These are phyloP conservation scores for Euphrasia confusa DNA, from an alignment of 257 asterid species.

Conservation along the genomic window DNA sequence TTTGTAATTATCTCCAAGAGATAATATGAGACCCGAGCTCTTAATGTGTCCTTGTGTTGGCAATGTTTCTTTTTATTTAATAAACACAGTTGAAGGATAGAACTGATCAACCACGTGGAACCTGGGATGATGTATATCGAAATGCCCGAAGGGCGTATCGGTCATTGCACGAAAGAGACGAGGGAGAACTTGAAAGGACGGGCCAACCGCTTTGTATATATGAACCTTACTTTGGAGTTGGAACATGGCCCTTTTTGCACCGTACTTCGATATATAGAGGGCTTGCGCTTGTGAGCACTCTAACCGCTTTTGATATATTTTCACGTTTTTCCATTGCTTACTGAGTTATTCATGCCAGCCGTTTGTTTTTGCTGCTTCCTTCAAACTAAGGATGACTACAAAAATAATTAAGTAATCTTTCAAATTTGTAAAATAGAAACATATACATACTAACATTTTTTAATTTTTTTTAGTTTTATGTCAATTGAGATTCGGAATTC, in stretches of 20 bases:
- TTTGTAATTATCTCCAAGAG: too few relatives aligned
- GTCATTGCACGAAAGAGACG: conserved; percentile 91
- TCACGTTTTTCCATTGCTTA: too few relatives aligned
- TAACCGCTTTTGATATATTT: not conserved
- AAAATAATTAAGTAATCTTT: too few relatives aligned
- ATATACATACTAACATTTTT: too few relatives aligned
- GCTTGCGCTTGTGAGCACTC: conserved; percentile 59
- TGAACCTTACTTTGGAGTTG: conserved; percentile 86
- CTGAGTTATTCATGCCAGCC: too few relatives aligned
- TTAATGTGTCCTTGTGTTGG: too few relatives aligned
- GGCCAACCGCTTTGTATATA: conserved; percentile 90
- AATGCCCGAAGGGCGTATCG: conserved; percentile 73
- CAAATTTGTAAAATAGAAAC: too few relatives aligned
- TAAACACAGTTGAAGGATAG: conserved; percentile 83
- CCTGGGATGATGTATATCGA: conserved; percentile 87
- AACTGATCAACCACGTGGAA: conserved; percentile 76
- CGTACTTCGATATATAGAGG: conserved; percentile 80
- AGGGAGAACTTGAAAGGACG: conserved; percentile 92
- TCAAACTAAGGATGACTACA: not conserved
- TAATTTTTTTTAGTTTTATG: not conserved
- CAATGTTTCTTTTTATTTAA: not conserved
- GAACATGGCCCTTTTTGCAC: conserved; percentile 96
- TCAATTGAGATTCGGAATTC: not conserved
- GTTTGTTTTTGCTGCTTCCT: not conserved
- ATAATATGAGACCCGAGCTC: too few relatives aligned